A percentile compares a stretch with the other conserved stretches of the same genome.
phyloP scores from a whole-genome alignment of 768 basidiomycete species.

The Tricholoma terreum region DNA sequence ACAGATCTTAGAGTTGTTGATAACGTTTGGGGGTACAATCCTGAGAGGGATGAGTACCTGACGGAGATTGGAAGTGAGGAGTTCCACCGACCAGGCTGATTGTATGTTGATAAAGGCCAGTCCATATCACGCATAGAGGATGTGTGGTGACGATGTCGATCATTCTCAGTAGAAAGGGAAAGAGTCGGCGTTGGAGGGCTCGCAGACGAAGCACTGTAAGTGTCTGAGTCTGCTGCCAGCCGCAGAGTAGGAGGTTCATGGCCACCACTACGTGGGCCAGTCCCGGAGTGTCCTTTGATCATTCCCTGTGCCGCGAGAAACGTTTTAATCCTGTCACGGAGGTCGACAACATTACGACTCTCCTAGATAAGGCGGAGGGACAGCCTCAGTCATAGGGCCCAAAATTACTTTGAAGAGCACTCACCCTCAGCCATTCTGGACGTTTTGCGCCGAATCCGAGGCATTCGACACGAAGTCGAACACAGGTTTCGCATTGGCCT shows the following conservation, averaged over 20 bases:
- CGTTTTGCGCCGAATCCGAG: conserved; percentile 84
- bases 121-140: conserved; percentile 22
- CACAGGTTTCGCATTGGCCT: conserved; percentile 72
- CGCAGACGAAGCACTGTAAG: conserved; percentile 30
- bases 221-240: conserved; percentile 41
- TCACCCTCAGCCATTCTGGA: conserved; percentile 80
- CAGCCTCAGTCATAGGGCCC: background rate
- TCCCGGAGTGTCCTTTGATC: conserved; percentile 85
- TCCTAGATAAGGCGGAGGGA: conserved; percentile 43
- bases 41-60: conserved; percentile 15
- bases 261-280: conserved; percentile 56
- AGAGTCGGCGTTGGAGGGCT: conserved; percentile 32
- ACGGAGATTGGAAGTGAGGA: conserved; percentile 22
- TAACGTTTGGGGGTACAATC: conserved; percentile 4
- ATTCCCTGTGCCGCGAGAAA: conserved; percentile 81
- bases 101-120: conserved; percentile 5
- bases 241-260: conserved; percentile 55
- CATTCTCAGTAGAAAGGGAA: conserved; percentile 18
- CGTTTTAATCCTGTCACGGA: conserved; percentile 75
- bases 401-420: conserved; percentile 21
- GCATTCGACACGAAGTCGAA: conserved; percentile 78
- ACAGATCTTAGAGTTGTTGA: conserved; percentile 14
- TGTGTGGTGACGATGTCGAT: conserved; percentile 15
- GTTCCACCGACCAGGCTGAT: conserved; percentile 15
- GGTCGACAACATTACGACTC: conserved; percentile 59